phyloP scores from a whole-genome alignment of 177 flowering plant genomes.

The Vitis hybrid region DNA sequence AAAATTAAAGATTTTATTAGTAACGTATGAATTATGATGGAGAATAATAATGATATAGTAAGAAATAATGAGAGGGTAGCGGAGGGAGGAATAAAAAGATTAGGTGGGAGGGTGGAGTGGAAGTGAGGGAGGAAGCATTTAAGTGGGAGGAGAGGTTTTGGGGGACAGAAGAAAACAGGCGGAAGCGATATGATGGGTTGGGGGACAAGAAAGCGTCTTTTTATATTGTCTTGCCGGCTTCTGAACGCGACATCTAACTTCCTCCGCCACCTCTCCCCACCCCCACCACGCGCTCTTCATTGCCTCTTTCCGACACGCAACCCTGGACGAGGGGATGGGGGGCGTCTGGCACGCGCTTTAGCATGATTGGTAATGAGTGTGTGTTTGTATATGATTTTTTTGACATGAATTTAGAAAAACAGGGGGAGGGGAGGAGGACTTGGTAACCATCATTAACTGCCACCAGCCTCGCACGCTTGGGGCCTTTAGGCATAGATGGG shows the following conservation, averaged over 20 bases:
- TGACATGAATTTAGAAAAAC: no score
- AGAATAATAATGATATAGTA: no score
- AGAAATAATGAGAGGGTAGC: no score
- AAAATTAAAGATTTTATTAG: no score
- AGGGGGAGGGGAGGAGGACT: background rate
- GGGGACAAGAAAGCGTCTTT: slow-evolving; percentile 52
- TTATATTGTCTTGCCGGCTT: slow-evolving; percentile 34
- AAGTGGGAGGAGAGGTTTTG: background rate
- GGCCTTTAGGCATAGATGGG: slow-evolving; percentile 5
- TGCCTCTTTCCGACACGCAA: background rate
- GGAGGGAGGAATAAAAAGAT: background rate
- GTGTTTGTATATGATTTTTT: background rate
- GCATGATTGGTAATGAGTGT: background rate
- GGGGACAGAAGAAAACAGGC: slow-evolving; percentile 42
- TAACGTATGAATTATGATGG: no score
- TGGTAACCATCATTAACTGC: slow-evolving; percentile 15
- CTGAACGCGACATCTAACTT: slow-evolving; percentile 31
- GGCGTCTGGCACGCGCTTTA: slow-evolving; percentile 12
- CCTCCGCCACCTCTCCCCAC: slow-evolving; percentile 1
- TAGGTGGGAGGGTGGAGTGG: background rate
- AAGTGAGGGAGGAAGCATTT: slow-evolving; percentile 16
- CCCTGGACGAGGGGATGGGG: background rate
- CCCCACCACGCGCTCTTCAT: slow-evolving; percentile 13
- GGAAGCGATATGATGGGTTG: slow-evolving; percentile 19
- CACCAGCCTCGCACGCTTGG: slow-evolving; percentile 13